Evolutionary conservation across 2,329 filamentous ascomycete genomes (phyloP).

Genomic region (Clarireedia sp.): DNA sequence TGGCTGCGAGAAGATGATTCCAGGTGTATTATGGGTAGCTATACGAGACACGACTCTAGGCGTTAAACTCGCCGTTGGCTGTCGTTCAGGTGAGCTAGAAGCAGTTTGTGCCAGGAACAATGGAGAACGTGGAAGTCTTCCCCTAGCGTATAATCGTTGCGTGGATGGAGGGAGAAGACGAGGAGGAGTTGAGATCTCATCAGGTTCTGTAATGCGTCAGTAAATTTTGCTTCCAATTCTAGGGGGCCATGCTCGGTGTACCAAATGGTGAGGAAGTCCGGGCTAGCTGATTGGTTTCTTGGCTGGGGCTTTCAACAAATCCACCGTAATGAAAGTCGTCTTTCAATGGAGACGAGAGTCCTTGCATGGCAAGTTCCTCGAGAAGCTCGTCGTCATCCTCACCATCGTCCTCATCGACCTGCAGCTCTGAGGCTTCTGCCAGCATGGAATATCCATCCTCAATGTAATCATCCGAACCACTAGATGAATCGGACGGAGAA

Average conservation of each 20-base stretch:
- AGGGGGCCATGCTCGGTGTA: not conserved
- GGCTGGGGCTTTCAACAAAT: conserved; percentile 20
- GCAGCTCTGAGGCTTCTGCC: not conserved
- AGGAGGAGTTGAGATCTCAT: conserved; percentile 25
- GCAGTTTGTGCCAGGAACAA: conserved; percentile 28
- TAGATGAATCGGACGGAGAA: not conserved
- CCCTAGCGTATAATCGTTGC: conserved; percentile 10
- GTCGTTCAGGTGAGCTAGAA: conserved; percentile 27
- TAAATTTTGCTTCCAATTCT: not conserved
- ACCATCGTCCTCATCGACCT: not conserved
- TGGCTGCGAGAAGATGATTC: conserved; percentile 27
- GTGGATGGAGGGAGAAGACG: conserved; percentile 12
- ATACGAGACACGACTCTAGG: conserved; percentile 21
- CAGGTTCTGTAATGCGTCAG: conserved; percentile 18
- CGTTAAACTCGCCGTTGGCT: conserved; percentile 18
- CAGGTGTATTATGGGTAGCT: conserved; percentile 22
- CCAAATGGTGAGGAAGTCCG: conserved; percentile 18
- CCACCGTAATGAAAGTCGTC: conserved; percentile 26
- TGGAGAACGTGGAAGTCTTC: conserved; percentile 27
- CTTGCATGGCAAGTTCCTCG: not conserved
- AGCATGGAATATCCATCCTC: not conserved
- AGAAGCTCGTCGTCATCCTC: not conserved
- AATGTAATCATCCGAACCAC: not conserved
- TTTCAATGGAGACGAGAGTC: conserved; percentile 15
- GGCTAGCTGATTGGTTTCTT: conserved; percentile 2